Conservation (phyloP, 805 yeast genomes). For the Cyberlindnera mississippiensis region DNA sequence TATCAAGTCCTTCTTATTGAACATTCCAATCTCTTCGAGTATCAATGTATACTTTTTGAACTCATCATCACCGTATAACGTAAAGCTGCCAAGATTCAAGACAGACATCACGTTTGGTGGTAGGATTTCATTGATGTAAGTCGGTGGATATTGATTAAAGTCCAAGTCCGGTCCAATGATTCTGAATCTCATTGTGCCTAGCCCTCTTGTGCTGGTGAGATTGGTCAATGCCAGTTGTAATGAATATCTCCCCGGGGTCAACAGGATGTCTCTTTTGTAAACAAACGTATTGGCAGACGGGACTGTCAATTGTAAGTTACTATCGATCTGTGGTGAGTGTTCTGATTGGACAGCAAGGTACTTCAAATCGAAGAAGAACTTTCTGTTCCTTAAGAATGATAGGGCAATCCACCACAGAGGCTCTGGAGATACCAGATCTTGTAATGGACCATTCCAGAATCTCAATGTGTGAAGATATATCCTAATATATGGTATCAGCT, state of each 20-base stretch:
- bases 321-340: not conserved
- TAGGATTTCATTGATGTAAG: constrained; percentile 52
- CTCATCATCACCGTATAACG: constrained; percentile 28
- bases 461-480: constrained; percentile 20
- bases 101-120: constrained; percentile 49
- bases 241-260: constrained; percentile 21
- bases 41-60: constrained; percentile 32
- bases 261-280: constrained; percentile 5
- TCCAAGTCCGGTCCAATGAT: not conserved
- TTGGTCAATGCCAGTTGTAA: constrained; percentile 19
- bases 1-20: constrained; percentile 48
- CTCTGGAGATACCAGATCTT: constrained; percentile 27
- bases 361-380: constrained; percentile 40
- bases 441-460: constrained; percentile 37
- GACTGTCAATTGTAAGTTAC: constrained; percentile 2
- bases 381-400: constrained; percentile 45
- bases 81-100: constrained; percentile 48
- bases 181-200: constrained; percentile 44
- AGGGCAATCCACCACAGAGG: constrained; percentile 46
- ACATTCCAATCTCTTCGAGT: constrained; percentile 56
- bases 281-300: constrained; percentile 7
- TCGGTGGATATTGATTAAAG: constrained; percentile 44
- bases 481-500: not conserved
- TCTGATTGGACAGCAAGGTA: too few species aligned
- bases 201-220: constrained; percentile 31